phyloP scores from a whole-genome alignment of 305 asterid genomes.

The Solanum aculeatissimum region DNA sequence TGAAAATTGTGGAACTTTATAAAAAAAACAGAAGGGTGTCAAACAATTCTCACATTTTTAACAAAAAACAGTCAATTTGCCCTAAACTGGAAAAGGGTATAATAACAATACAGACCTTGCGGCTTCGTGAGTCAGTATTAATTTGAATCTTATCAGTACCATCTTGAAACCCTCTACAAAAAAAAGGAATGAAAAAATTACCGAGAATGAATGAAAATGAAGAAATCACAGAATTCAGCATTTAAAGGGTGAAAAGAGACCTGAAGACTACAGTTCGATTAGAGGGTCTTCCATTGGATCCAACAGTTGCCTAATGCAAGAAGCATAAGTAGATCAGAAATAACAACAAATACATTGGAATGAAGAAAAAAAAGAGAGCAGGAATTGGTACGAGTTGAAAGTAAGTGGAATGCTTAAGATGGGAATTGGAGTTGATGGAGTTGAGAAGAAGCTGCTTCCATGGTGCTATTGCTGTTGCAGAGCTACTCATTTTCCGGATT shows the following conservation, averaged over 20 bases:
- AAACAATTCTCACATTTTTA: neutral
- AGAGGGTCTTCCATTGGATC: constrained; percentile 54
- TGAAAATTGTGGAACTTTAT: neutral
- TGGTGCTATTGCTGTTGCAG: constrained; percentile 31
- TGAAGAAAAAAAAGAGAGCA: neutral
- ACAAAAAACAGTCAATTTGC: neutral
- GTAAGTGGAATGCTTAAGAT: constrained; percentile 57
- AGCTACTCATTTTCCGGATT: constrained; percentile 30
- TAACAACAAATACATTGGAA: neutral
- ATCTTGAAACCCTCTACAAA: constrained; percentile 67
- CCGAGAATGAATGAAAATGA: neutral
- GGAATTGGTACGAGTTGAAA: constrained; percentile 53
- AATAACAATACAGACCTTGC: constrained; percentile 38
- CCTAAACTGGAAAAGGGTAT: neutral
- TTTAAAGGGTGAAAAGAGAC: constrained; percentile 10
- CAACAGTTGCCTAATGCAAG: constrained; percentile 59
- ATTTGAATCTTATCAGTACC: constrained; percentile 59
- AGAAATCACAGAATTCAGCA: neutral
- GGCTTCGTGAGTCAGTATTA: constrained; percentile 74
- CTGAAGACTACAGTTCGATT: constrained; percentile 25
- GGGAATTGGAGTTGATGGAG: constrained; percentile 68
- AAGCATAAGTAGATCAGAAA: neutral
- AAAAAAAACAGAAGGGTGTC: neutral
- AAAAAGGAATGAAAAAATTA: neutral
- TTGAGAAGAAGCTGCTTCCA: constrained; percentile 88